Evolutionary conservation across 768 basidiomycete species (phyloP).

Genomic region (Amanita pseudoporphyria): DNA sequence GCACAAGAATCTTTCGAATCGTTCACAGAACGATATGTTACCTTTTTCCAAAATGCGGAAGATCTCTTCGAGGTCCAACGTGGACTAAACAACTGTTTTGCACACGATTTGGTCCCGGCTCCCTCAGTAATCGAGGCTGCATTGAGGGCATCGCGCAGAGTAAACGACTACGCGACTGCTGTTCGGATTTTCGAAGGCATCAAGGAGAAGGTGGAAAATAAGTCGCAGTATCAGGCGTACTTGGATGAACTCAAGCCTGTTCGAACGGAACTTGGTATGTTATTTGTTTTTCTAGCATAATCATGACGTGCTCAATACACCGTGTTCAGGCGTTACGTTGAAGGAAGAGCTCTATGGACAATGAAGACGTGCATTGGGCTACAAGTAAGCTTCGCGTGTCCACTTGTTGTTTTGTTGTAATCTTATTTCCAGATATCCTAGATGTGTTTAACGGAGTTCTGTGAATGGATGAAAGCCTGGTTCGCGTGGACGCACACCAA

Average conservation of each 20-base stretch:
- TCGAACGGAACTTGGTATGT: slow-evolving; percentile 84
- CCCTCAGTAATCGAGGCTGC: slow-evolving; percentile 81
- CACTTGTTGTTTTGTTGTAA: background rate
- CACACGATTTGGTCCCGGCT: slow-evolving; percentile 92
- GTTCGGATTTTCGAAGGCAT: slow-evolving; percentile 95
- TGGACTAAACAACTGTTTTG: slow-evolving; percentile 99
- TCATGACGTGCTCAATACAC: background rate
- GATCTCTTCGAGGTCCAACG: slow-evolving; percentile 99
- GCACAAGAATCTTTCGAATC: slow-evolving; percentile 89
- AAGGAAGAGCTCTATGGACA: slow-evolving; percentile 38
- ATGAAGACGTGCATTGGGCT: background rate
- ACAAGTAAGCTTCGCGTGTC: background rate
- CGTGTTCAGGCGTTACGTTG: slow-evolving; percentile 24
- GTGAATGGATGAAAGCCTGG: too few relatives aligned
- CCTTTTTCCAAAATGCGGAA: slow-evolving; percentile 86
- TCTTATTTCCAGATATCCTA: too few relatives aligned
- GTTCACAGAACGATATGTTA: slow-evolving; percentile 89
- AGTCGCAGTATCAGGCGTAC: slow-evolving; percentile 89
- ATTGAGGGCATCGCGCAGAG: slow-evolving; percentile 77
- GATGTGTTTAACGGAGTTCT: too few relatives aligned
- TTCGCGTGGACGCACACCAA: too few relatives aligned
- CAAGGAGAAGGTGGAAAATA: slow-evolving; percentile 97
- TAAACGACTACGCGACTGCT: slow-evolving; percentile 96
- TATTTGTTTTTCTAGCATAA: background rate
- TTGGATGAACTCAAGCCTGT: slow-evolving; percentile 83